Conservation (phyloP, 148 eudicot genomes). For the Hydrangea macrophylla region DNA sequence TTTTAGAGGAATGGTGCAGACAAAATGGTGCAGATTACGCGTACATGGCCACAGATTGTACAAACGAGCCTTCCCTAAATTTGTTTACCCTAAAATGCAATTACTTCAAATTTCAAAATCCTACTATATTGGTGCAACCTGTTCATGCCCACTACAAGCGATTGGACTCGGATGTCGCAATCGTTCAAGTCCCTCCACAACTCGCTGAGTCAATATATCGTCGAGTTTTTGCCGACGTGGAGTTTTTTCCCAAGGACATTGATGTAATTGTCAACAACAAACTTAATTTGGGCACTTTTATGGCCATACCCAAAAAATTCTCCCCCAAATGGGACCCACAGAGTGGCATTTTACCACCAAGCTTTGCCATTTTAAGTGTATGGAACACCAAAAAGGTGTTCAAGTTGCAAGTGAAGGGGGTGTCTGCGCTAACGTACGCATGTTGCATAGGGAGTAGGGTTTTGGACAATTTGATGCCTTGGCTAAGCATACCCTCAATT, state of each 20-base stretch:
- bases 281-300: constrained; percentile 69
- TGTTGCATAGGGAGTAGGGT: constrained; percentile 58
- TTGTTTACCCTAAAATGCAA: constrained; percentile 62
- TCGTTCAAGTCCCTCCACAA: constrained; percentile 39
- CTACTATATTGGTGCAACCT: constrained; percentile 65
- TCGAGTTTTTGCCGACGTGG: constrained; percentile 35
- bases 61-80: constrained; percentile 68
- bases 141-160: constrained; percentile 68
- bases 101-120: constrained; percentile 56
- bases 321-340: constrained; percentile 47
- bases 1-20: constrained; percentile 66
- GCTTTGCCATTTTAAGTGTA: constrained; percentile 70
- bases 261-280: constrained; percentile 44
- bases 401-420: constrained; percentile 70
- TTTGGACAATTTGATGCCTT: constrained; percentile 69
- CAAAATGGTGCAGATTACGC: constrained; percentile 62
- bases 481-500: constrained; percentile 74
- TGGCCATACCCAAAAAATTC: constrained; percentile 54
- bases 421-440: constrained; percentile 49
- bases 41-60: constrained; percentile 85
- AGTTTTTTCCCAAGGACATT: constrained; percentile 72
- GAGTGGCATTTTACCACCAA: constrained; percentile 40
- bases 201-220: constrained; percentile 45
- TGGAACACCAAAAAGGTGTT: constrained; percentile 90
- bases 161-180: constrained; percentile 31